phyloP scores from a whole-genome alignment of 2,329 filamentous ascomycete species.

The Penicillium sclerotiorum region DNA sequence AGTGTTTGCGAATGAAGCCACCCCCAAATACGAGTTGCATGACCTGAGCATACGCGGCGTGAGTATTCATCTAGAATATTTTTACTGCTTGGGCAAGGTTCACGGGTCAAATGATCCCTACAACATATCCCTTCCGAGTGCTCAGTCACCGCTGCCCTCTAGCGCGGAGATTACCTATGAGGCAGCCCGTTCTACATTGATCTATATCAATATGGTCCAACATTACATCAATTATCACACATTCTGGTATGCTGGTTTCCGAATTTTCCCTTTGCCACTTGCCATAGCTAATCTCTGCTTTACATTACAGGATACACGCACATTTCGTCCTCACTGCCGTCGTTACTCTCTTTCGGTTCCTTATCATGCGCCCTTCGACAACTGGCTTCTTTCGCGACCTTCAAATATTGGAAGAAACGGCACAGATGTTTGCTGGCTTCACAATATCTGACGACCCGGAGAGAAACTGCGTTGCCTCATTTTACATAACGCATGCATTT shows the following conservation, averaged over 20 bases:
- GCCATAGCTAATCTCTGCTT: background rate
- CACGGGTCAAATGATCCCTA: slow-evolving; percentile 19
- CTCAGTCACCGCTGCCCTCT: slow-evolving; percentile 21
- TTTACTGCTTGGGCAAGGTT: slow-evolving; percentile 28
- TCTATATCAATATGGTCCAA: slow-evolving; percentile 23
- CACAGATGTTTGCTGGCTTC: slow-evolving; percentile 15
- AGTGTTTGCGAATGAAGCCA: slow-evolving; percentile 16
- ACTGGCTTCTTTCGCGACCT: slow-evolving; percentile 18
- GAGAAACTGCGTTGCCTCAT: slow-evolving; percentile 21
- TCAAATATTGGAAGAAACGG: slow-evolving; percentile 19
- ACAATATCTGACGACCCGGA: slow-evolving; percentile 9
- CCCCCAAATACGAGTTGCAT: slow-evolving; percentile 25
- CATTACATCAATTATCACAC: slow-evolving; percentile 24
- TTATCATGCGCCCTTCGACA: slow-evolving; percentile 19
- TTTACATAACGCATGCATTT: slow-evolving; percentile 23
- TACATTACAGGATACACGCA: slow-evolving; percentile 23
- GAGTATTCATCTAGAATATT: slow-evolving; percentile 30
- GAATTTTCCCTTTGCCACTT: no score
- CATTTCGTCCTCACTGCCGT: slow-evolving; percentile 26
- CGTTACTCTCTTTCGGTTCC: slow-evolving; percentile 24
- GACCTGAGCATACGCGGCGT: slow-evolving; percentile 29
- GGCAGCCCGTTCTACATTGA: slow-evolving; percentile 24
- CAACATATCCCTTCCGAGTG: background rate
- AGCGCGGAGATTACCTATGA: slow-evolving; percentile 27
- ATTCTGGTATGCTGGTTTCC: slow-evolving; percentile 24